Percentiles rank a stretch among this genome's conserved stretches.
phyloP scores from a whole-genome alignment of 2,329 filamentous ascomycete species.

The Xylariaceae sp. region DNA sequence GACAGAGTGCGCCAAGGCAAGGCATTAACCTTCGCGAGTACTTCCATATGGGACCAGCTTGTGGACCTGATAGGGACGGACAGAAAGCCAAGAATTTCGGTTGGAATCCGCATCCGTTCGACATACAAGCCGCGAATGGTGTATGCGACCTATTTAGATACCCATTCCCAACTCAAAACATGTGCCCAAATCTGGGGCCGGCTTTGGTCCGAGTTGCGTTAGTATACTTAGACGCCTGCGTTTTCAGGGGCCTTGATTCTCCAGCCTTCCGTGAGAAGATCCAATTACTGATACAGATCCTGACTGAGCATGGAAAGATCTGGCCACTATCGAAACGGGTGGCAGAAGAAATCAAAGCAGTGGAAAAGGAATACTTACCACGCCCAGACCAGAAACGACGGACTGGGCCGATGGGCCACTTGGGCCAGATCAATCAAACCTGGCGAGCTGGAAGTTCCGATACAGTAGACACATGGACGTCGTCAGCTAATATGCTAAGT shows the following conservation, averaged over 20 bases:
- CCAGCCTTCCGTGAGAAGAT: conserved; percentile 28
- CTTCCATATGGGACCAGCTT: conserved; percentile 23
- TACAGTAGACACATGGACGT: background rate
- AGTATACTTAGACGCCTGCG: conserved; percentile 29
- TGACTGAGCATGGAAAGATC: conserved; percentile 28
- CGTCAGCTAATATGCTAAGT: background rate
- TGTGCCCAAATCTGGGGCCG: conserved; percentile 21
- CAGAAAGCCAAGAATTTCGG: conserved; percentile 24
- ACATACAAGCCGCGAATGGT: conserved; percentile 29
- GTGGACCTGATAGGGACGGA: conserved; percentile 22
- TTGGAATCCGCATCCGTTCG: conserved; percentile 25
- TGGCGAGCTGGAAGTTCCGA: background rate
- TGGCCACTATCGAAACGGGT: conserved; percentile 31
- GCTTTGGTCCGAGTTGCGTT: conserved; percentile 22
- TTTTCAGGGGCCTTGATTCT: conserved; percentile 29
- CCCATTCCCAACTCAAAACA: conserved; percentile 24
- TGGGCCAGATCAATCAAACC: background rate
- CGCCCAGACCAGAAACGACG: background rate
- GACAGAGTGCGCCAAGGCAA: conserved; percentile 20
- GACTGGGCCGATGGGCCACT: background rate
- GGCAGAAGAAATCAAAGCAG: conserved; percentile 28
- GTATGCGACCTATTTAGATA: conserved; percentile 28
- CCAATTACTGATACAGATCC: conserved; percentile 25
- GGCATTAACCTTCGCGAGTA: conserved; percentile 26
- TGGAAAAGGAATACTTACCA: conserved; percentile 23